phyloP scores from a whole-genome alignment of 2,329 filamentous ascomycete genomes.

The Tolypocladium nubicola region DNA sequence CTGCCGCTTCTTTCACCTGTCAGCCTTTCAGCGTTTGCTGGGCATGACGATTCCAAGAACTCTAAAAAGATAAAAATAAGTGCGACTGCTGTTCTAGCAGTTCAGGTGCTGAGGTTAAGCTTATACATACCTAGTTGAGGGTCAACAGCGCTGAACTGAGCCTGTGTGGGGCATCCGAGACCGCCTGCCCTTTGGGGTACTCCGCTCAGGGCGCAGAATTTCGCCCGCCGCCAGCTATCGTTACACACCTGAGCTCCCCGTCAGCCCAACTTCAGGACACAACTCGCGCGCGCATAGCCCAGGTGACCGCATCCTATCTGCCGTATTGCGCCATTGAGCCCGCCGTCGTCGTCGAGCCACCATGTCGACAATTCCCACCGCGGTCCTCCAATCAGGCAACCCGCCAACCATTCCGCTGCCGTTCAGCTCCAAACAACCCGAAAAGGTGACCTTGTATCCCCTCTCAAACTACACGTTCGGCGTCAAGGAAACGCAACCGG shows the following conservation, averaged over 20 bases:
- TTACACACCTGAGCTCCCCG: not conserved
- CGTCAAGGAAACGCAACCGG: constrained; percentile 94
- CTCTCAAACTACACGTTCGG: constrained; percentile 98
- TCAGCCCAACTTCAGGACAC: not conserved
- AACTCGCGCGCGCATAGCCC: not conserved
- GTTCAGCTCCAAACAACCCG: constrained; percentile 84
- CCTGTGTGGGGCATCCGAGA: not conserved
- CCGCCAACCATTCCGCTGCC: constrained; percentile 69
- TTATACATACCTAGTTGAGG: too few species aligned
- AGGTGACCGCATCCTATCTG: not conserved
- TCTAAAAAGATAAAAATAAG: not conserved
- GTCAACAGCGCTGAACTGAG: not conserved
- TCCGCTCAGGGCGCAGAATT: not conserved
- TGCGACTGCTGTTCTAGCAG: not conserved
- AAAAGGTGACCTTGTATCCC: constrained; percentile 84
- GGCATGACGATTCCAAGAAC: not conserved
- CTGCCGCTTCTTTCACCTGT: not conserved
- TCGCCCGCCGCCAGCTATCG: not conserved
- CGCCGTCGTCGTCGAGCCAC: not conserved
- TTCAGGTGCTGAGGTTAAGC: too few species aligned
- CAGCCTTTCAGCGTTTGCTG: not conserved
- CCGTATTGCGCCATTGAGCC: not conserved
- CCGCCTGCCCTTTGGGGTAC: not conserved
- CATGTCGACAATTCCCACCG: constrained; percentile 80
- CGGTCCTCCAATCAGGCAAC: constrained; percentile 65